phyloP scores from a whole-genome alignment of 371 early-diverging fungal genomes.

The Apophysomyces variabilis region DNA sequence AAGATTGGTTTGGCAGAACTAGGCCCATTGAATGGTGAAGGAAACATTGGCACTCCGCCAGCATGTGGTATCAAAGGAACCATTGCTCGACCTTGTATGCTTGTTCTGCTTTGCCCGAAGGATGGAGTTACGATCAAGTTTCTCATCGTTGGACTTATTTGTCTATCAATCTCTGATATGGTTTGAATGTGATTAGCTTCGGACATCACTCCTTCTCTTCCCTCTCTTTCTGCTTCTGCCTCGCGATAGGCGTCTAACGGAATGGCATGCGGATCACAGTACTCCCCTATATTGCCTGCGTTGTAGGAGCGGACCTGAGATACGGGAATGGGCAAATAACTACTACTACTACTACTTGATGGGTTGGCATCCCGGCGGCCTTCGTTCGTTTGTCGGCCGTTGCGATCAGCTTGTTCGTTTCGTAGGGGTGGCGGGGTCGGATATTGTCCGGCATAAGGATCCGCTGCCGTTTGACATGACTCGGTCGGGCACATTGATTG shows the following conservation, averaged over 20 bases:
- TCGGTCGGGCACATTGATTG: slow-evolving; percentile 11
- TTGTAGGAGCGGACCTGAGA: not conserved
- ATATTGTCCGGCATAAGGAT: slow-evolving; percentile 45
- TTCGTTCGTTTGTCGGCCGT: not conserved
- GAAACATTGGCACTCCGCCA: no score
- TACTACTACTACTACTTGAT: slow-evolving; percentile 3
- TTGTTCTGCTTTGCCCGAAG: no score
- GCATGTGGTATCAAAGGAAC: no score
- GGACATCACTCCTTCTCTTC: slow-evolving; percentile 12
- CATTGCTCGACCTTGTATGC: no score
- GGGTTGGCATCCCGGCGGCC: not conserved
- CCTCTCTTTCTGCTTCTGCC: slow-evolving; percentile 29
- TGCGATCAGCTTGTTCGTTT: not conserved
- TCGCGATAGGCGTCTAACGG: slow-evolving; percentile 24
- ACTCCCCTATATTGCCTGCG: slow-evolving; percentile 12
- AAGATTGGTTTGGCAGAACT: no score
- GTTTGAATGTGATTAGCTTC: not conserved
- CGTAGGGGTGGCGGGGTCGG: slow-evolving; percentile 32
- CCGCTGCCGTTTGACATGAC: slow-evolving; percentile 17
- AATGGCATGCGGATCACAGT: slow-evolving; percentile 27
- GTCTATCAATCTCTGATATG: no score
- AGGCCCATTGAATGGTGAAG: no score
- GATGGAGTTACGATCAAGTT: no score
- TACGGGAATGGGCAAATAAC: not conserved
- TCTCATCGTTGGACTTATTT: no score